Percentiles rank a stretch among this genome's conserved stretches.
phyloP scores from a whole-genome alignment of 495 filamentous ascomycete genomes.

The Aspergillus cristatus region DNA sequence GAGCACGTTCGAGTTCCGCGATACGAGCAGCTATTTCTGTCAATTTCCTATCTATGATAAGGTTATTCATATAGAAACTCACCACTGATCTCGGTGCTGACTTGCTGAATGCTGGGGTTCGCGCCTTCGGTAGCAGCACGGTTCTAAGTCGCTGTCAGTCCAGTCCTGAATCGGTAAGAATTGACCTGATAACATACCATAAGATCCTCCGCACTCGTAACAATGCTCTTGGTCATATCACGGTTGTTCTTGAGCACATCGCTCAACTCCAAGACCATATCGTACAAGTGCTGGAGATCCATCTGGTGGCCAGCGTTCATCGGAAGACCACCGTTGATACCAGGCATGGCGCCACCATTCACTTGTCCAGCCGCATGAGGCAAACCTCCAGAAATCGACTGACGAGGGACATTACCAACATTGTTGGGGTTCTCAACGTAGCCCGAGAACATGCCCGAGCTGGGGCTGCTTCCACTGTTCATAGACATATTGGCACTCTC shows the following conservation, averaged over 20 bases:
- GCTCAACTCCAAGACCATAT: constrained; percentile 73
- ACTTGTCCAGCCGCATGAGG: constrained; percentile 31
- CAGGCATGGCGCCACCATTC: constrained; percentile 52
- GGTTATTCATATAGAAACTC: constrained; percentile 3
- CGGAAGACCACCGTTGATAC: constrained; percentile 46
- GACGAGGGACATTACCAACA: constrained; percentile 31
- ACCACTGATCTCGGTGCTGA: constrained; percentile 41
- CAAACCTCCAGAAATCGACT: constrained; percentile 25
- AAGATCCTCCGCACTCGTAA: constrained; percentile 55
- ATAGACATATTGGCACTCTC: constrained; percentile 26
- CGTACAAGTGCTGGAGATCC: constrained; percentile 77
- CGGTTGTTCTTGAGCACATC: constrained; percentile 69
- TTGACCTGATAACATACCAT: constrained; percentile 31
- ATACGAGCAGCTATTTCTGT: constrained; percentile 34
- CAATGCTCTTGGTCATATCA: constrained; percentile 64
- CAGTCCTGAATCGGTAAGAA: not conserved
- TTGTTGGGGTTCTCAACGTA: constrained; percentile 29
- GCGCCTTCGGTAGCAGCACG: constrained; percentile 38
- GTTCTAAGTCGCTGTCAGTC: constrained; percentile 22
- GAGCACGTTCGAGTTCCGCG: constrained; percentile 41
- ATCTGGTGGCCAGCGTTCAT: constrained; percentile 77
- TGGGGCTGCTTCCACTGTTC: constrained; percentile 22
- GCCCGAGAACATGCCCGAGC: constrained; percentile 19
- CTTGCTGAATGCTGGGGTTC: constrained; percentile 34
- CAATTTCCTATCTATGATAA: not conserved